Percentiles rank a stretch among this genome's conserved stretches.
phyloP scores from a whole-genome alignment of 208 protist genomes.

The Crithidia brevicula region DNA sequence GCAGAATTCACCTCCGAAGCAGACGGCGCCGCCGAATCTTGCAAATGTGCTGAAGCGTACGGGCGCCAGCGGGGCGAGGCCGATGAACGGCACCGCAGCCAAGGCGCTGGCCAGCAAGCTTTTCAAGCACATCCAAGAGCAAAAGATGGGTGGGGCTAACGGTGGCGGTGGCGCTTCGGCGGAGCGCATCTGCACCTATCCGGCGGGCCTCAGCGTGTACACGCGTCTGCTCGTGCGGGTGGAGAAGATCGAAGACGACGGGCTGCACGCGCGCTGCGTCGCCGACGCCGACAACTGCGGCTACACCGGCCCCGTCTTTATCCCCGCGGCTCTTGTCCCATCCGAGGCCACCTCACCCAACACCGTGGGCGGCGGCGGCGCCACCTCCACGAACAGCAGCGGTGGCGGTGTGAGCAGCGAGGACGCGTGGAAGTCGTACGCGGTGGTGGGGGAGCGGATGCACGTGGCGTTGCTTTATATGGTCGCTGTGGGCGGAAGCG shows the following conservation, averaged over 20 bases:
- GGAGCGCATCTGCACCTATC: conserved; percentile 60
- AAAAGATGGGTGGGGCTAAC: conserved; percentile 21
- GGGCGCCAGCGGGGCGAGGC: neutral
- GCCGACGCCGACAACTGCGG: conserved; percentile 27
- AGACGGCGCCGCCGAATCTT: neutral
- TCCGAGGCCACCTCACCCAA: conserved; percentile 9
- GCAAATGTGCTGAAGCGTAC: neutral
- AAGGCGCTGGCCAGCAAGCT: conserved; percentile 56
- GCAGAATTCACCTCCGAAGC: neutral
- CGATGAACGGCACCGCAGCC: conserved; percentile 13
- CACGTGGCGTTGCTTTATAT: conserved; percentile 72
- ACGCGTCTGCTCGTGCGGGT: conserved; percentile 60
- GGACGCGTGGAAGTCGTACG: conserved; percentile 58
- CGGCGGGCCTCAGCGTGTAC: conserved; percentile 48
- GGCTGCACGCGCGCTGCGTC: conserved; percentile 57
- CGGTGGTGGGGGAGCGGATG: conserved; percentile 78
- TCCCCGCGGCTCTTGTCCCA: conserved; percentile 68
- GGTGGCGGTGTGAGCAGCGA: conserved; percentile 1
- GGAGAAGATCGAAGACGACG: conserved; percentile 62
- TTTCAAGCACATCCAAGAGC: conserved; percentile 50
- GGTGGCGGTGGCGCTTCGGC: conserved; percentile 13
- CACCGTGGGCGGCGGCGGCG: neutral
- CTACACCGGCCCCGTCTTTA: conserved; percentile 42
- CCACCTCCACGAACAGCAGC: neutral
- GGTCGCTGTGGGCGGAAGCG: conserved; percentile 65